Base-by-base conservation (phyloP, 495 filamentous ascomycete genomes). In the Penicillium coprophilum region DNA sequence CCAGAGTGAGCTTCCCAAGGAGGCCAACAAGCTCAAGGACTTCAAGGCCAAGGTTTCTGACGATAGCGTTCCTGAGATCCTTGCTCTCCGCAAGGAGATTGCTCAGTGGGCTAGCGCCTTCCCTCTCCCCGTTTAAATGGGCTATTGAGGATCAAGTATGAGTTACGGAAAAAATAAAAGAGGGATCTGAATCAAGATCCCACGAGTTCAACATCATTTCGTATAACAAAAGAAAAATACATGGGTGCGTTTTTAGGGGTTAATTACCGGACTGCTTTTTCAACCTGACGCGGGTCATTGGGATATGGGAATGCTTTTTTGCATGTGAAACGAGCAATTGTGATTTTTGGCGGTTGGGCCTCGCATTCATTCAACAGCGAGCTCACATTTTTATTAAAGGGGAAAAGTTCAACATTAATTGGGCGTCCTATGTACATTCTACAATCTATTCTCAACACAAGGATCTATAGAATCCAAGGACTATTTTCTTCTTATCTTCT, bases 11-110 rank as follows among this genome's bases (percentile, higher is more conserved):
- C 81, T 98, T 9, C 94, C 95, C 60, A 97, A 96, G 85, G 89
- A 92, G 73, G 91, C 89, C 58, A 98, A 98, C 83, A 96, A 93
- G 85, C 89, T 92, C 66, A 97, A 97, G 86, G 95, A 98, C 81
- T 98, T 98, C 87, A 93, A 92, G 80, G 86, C 87, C 66, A 92
- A 90, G 82, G 89, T 96, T 51, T 82, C 89, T 50, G 77, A 79
- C 56, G 91, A 90, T 47, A 83, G 87, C 62, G 82, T 96, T 41
- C 67, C 82, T 46, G 89, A 90, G 79, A 89, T 98, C 72, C 80
- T 84, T 58, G 84, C 82, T 59, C 80, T 97, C 67, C 88, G 84
- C 80, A 87, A 90, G 82, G 93, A 97, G 83, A 88, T 98, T 68
- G 77, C 89, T 43, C 75, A 73, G 43, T 98, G 95, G 95, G 90